Base-by-base conservation (phyloP, 257 asterid genomes). In the Coffea canephora region DNA sequence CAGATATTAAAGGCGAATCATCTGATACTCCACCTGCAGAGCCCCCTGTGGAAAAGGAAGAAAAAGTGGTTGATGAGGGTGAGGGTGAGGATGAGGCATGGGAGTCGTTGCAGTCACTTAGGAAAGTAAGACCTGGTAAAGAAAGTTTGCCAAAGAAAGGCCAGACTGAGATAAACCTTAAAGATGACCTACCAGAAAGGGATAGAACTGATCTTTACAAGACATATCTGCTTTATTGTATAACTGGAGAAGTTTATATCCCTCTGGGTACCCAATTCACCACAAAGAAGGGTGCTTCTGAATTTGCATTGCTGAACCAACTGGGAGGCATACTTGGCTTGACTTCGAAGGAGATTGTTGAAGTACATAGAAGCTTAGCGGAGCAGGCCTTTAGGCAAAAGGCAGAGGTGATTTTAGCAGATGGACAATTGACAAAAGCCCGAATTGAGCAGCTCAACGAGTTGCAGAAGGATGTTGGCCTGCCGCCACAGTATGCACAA, bases 341-440 rank as follows among this genome's bases (percentile, higher is more conserved):
- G 91, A 86, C 86, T 5, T 87, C 89, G 79, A 90, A 88, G 78
- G 97, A 96, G 89, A 89, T 90, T 69, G 97, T 91, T 61, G 95
- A 88, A 39, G 97, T 94, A 49, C 99, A 96, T 70, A 89, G 92
- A 78, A 48, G 96, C 84, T 83, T 96, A 84, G 98, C 98, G 13
- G 99, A 96, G 84, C 94, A 89, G 89, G 94, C 97, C 73, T 96
- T 94, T 86, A 90, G 91, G 83, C 88, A 91, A 84, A 91, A 94
- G 83, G 99, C 98, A 15, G 99, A 94, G 92, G 96, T 90, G 73
- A 88, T 96, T 82, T 88, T 96, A 82, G 96, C 99, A 6, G 98
- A 94, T 79, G 99, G 99, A 65, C 97, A 96, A 76, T 81, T 94
- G 86, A 92, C 97, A 23, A 90, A 94, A 86, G 86, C 81, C 77